These are phyloP conservation scores for Calvatia gigantea DNA, from an alignment of 768 basidiomycete genomes.

Conservation along the genomic window DNA sequence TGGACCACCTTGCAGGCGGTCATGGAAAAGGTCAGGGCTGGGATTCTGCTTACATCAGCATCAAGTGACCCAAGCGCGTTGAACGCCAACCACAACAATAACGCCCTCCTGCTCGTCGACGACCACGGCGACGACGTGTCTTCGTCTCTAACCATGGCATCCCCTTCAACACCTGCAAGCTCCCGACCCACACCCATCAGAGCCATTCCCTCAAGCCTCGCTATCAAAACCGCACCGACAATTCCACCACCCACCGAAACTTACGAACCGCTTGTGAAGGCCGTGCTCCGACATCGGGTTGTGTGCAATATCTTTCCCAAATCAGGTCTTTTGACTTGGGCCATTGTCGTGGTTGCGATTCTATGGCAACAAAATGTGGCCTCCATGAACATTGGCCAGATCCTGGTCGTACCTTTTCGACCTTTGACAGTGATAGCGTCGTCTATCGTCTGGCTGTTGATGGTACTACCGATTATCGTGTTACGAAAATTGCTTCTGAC, in stretches of 20 bases:
- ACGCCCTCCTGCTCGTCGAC: background rate
- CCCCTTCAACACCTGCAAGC: background rate
- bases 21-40: no score
- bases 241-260: conserved; percentile 54
- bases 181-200: conserved; percentile 32
- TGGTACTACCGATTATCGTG: conserved; percentile 55
- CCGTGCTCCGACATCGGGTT: conserved; percentile 59
- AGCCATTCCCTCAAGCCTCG: conserved; percentile 44
- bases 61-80: background rate
- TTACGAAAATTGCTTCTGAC: conserved; percentile 57
- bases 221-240: conserved; percentile 47
- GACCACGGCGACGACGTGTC: background rate
- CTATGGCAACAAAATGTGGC: conserved; percentile 37
- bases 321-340: conserved; percentile 47
- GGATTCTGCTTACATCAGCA: background rate
- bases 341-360: conserved; percentile 34
- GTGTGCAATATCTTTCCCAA: conserved; percentile 46
- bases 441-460: conserved; percentile 42
- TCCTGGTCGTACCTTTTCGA: conserved; percentile 34
- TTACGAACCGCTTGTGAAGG: conserved; percentile 66
- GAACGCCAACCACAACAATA: background rate
- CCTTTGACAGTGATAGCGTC: conserved; percentile 42
- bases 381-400: conserved; percentile 24
- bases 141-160: background rate
- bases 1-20: no score